Base-by-base conservation (phyloP, 495 filamentous ascomycete species). In the Lophiotrema nucula region DNA sequence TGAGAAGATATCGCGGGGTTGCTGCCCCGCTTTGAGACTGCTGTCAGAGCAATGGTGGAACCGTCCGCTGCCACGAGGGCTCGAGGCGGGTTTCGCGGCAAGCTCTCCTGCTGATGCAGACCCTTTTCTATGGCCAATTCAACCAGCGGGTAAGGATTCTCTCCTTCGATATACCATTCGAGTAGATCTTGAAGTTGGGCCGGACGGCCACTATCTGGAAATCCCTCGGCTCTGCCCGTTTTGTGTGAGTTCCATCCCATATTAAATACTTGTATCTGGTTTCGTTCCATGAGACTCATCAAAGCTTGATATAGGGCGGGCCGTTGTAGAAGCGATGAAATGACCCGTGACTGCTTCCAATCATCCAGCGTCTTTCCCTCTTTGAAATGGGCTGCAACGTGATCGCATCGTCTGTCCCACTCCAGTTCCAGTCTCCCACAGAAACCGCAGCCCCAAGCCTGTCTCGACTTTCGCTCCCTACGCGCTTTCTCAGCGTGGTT, bases 161-260 rank as follows among this genome's bases (percentile, higher is more conserved):
- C 1, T 19, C 24, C 46, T 2, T 41, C 18, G 2, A 38, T 56
- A 19, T 47, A 62, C 23, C 43, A 62, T 23, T 62, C 58, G 6
- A 62, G 52, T n/a, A 44, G 21, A 27, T 62, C 58, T 24, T 62
- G 58, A 6, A 62, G 45, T 15, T 62, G 58, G 15, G 58, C 45
- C 2, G 25, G 5, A 22, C 33, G 44, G 24, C 38, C 21, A 18
- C 26, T 39, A 33, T 62, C 51, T 23, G 52, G 52, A 24, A 24
- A 62, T n/a, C 58, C 58, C 28, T 62, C 58, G 1, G 50, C 58
- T 21, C 58, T 43, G 11, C 58, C 58, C 1, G 58, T 56, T 1
- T 13, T 19, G n/a, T 37, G 22, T 23, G 16, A 26, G 18, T 42
- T 62, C 58, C 58, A 62, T 18, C 35, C 38, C 16, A 56, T 51